phyloP scores from a whole-genome alignment of 805 yeast genomes.

The Yamadazyma phyllophila region DNA sequence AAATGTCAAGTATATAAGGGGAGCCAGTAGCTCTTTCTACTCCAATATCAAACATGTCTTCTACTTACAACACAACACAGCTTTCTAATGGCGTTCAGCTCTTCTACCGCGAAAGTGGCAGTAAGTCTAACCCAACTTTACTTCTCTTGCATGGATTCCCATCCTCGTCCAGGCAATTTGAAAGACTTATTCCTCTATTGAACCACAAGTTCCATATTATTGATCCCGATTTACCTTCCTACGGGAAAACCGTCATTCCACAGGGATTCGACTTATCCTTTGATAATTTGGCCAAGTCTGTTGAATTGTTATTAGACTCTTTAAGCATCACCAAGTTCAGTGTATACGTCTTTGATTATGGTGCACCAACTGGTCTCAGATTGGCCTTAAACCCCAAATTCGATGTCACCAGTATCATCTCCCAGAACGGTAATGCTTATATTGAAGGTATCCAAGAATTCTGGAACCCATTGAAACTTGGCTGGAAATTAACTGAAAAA shows the following conservation, averaged over 20 bases:
- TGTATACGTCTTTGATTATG: conserved; percentile 43
- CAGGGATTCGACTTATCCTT: conserved; percentile 26
- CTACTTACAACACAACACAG: conserved; percentile 9
- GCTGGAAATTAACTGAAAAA: conserved; percentile 27
- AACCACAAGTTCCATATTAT: conserved; percentile 34
- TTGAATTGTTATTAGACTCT: conserved; percentile 26
- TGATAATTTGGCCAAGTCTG: conserved; percentile 27
- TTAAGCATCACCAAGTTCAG: conserved; percentile 26
- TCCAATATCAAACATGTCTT: too few relatives aligned
- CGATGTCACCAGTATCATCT: conserved; percentile 27
- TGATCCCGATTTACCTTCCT: conserved; percentile 47
- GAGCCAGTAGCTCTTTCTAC: too few relatives aligned
- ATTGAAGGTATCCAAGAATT: conserved; percentile 39
- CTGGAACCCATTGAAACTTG: conserved; percentile 36
- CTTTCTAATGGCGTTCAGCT: conserved; percentile 15
- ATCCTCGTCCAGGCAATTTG: conserved; percentile 40
- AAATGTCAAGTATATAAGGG: too few relatives aligned
- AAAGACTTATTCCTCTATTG: conserved; percentile 35
- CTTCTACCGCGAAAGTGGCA: conserved; percentile 19
- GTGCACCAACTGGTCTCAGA: conserved; percentile 42
- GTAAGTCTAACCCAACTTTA: conserved; percentile 21
- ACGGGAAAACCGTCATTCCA: conserved; percentile 34
- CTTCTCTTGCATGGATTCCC: conserved; percentile 46
- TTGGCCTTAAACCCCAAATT: conserved; percentile 32
- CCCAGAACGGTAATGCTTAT: conserved; percentile 47